Base-by-base conservation (phyloP, 495 filamentous ascomycete species). In the Eremomyces bilateralis region DNA sequence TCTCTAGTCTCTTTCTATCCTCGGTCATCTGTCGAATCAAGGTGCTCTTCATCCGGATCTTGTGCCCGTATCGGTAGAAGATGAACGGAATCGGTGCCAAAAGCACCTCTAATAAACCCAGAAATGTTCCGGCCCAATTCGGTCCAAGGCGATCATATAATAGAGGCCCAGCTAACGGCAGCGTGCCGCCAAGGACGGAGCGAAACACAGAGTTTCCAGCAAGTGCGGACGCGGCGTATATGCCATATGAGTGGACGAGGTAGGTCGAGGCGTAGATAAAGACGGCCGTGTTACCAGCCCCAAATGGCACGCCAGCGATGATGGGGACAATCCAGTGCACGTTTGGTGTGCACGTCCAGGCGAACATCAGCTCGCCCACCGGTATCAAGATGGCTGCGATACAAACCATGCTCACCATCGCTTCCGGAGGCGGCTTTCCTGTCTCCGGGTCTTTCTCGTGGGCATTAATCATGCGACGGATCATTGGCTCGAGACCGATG, bases 191-290 rank as follows among this genome's bases (percentile, higher is more conserved):
- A 17, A 81, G 47, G 0, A 67, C 48, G 32, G 60, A 71, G n/a
- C 80, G 58, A 16, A 74, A 56, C 3, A 88, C 72, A 0, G 71
- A 62, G 41, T 85, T 84, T 0, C 78, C 78, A 0, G 80, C 80
- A 21, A 88, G 50, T 0, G 80, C 80, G 11, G 67, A 73, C 0
- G 81, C 81, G 0, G 77, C 67, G 45, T 73, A 85, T 33, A 80
- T 66, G 20, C 76, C 80, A 47, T 91, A 91, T 12, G 67, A 65
- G 20, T 69, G 61, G 4, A 79, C 76, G 1, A 91, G 58, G 47
- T 90, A 91, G 40, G 79, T 83, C 11, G 58, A 64, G 0, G 73
- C 67, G 44, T 85, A 83, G 44, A 88, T 80, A 51, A 90, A 91
- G 34, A 73, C 67, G 2, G 70, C 61, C 1, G 68, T 68, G 42